Evolutionary conservation across 805 yeast genomes (phyloP).

Genomic region (Wickerhamiella kurtzmanii): DNA sequence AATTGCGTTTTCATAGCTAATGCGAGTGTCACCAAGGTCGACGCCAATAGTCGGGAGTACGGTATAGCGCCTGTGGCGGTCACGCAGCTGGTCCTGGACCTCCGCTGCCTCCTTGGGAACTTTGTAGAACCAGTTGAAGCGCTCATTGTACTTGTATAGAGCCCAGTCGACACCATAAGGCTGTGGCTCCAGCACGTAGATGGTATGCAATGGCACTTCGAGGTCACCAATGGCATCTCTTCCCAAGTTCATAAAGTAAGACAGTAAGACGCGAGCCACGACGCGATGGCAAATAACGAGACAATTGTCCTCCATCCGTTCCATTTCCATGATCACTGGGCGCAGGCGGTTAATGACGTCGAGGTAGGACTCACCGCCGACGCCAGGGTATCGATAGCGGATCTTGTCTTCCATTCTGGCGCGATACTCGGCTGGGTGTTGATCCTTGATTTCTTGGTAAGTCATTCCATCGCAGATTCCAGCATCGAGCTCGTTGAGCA

Average conservation of each 20-base stretch:
- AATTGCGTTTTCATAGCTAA: neutral
- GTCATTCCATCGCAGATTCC: conserved; percentile 91
- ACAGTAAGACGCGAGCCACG: conserved; percentile 73
- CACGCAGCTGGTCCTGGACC: conserved; percentile 17
- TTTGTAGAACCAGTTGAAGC: conserved; percentile 59
- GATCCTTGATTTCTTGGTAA: conserved; percentile 64
- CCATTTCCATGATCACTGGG: conserved; percentile 85
- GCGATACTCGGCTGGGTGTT: conserved; percentile 65
- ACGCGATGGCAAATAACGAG: conserved; percentile 80
- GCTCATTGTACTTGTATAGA: conserved; percentile 74
- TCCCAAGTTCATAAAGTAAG: conserved; percentile 71
- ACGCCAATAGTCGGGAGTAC: conserved; percentile 19
- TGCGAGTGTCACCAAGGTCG: conserved; percentile 16
- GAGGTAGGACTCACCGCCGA: conserved; percentile 90
- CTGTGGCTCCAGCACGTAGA: conserved; percentile 78
- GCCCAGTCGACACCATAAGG: conserved; percentile 95
- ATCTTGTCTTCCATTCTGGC: conserved; percentile 66
- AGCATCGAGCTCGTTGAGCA: conserved; percentile 88
- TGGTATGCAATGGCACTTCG: conserved; percentile 86
- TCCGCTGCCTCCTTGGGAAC: conserved; percentile 30
- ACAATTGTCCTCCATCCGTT: conserved; percentile 78
- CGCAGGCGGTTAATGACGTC: conserved; percentile 85
- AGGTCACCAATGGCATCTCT: conserved; percentile 73
- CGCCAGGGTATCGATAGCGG: conserved; percentile 86
- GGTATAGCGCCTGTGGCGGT: conserved; percentile 19